These are phyloP conservation scores for Cryphonectria japonica DNA, from an alignment of 2,329 filamentous ascomycete genomes.

Conservation along the genomic window DNA sequence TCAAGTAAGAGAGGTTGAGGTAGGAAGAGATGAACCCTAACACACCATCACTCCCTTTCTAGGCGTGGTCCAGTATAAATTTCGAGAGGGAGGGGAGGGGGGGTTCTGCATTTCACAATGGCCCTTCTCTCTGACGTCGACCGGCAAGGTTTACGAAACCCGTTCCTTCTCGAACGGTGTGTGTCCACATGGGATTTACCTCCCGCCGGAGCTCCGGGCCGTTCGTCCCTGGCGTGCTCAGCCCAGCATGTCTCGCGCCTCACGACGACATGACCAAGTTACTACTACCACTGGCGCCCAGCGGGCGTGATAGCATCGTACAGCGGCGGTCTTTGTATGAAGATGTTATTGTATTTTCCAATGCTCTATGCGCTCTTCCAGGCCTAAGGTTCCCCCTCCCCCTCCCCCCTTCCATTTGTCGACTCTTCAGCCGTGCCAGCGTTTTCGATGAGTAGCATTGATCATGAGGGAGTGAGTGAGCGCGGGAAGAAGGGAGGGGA, in stretches of 20 bases:
- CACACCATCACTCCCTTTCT: background rate
- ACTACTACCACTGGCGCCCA: background rate
- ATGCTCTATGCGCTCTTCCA: background rate
- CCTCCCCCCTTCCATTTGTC: too few relatives aligned
- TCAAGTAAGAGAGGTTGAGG: background rate
- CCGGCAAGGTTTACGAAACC: background rate
- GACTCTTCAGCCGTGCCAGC: background rate
- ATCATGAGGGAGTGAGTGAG: background rate
- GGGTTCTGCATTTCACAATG: background rate
- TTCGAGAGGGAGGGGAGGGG: background rate
- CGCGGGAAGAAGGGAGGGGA: too few relatives aligned
- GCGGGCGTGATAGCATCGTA: background rate
- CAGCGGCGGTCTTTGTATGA: background rate
- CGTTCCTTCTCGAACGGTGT: background rate
- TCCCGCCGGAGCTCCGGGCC: conserved; percentile 8
- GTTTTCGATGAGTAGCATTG: conserved; percentile 7
- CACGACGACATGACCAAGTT: background rate
- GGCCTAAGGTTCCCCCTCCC: background rate
- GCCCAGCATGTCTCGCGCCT: background rate
- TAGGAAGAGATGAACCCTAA: background rate
- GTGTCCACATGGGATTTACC: background rate
- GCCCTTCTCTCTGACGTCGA: background rate
- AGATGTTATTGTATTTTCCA: background rate
- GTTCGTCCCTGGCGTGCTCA: background rate
- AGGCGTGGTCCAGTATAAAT: background rate